phyloP scores from a whole-genome alignment of 2,329 filamentous ascomycete species.

The Rhynchosporium graminicola region DNA sequence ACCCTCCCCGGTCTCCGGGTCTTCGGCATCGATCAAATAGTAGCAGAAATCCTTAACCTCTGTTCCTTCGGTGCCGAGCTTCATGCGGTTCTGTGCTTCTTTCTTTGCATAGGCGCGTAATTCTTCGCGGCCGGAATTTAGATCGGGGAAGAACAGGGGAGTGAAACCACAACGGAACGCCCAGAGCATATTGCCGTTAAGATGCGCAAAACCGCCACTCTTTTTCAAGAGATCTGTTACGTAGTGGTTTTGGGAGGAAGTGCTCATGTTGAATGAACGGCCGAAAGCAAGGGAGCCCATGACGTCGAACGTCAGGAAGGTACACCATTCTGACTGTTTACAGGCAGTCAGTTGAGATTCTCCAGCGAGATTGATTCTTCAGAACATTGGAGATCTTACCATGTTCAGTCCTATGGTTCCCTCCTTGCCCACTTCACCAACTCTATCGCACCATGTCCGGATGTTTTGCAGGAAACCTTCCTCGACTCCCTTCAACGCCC shows the following conservation, averaged over 20 bases:
- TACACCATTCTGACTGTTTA: slow-evolving; percentile 8
- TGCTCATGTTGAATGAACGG: slow-evolving; percentile 47
- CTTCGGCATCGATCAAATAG: slow-evolving; percentile 68
- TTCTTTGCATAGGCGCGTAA: background rate
- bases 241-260: background rate
- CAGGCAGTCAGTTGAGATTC: background rate
- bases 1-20: slow-evolving; percentile 62
- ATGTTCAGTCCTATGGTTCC: background rate
- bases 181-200: background rate
- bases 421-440: background rate
- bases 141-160: background rate
- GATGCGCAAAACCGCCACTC: background rate
- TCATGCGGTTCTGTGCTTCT: background rate
- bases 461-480: background rate
- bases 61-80: background rate
- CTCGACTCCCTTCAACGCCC: background rate
- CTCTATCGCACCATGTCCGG: background rate
- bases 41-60: slow-evolving; percentile 56
- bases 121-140: background rate
- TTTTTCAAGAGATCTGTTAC: background rate
- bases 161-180: background rate
- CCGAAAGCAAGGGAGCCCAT: slow-evolving; percentile 51
- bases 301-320: slow-evolving; percentile 22
- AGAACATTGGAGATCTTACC: background rate
- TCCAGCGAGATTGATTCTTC: background rate